phyloP scores from a whole-genome alignment of 352 stramenopile genomes.

The Pythium angustatum region DNA sequence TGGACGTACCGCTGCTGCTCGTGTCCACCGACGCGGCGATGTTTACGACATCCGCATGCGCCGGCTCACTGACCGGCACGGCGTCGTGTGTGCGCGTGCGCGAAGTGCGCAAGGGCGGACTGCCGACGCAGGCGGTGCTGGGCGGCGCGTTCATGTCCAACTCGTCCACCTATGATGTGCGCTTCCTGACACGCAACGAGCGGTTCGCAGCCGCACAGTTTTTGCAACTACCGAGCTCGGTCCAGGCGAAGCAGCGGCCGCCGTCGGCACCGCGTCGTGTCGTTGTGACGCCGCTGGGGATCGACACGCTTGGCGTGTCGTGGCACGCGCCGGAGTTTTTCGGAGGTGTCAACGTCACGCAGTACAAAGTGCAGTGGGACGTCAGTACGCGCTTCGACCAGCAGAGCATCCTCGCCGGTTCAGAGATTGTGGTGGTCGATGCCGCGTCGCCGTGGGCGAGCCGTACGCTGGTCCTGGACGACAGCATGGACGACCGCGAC shows the following conservation, averaged over 20 bases:
- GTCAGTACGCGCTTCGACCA: conserved; percentile 79
- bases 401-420: conserved; percentile 62
- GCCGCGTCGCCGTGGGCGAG: not conserved
- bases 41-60: conserved; percentile 49
- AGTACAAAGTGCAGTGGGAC: conserved; percentile 95
- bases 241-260: conserved; percentile 34
- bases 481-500: not conserved
- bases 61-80: conserved; percentile 55
- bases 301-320: conserved; percentile 48
- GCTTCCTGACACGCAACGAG: conserved; percentile 40
- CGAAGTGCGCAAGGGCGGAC: conserved; percentile 38
- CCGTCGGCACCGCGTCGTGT: conserved; percentile 36
- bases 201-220: conserved; percentile 35
- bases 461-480: not conserved
- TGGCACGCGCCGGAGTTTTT: conserved; percentile 73
- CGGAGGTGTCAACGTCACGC: conserved; percentile 76
- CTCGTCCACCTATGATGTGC: conserved; percentile 46
- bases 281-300: conserved; percentile 40
- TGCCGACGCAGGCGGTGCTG: conserved; percentile 33
- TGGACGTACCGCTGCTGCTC: conserved; percentile 48
- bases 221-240: conserved; percentile 13
- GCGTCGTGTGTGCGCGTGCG: conserved; percentile 50
- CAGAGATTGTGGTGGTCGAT: conserved; percentile 33
- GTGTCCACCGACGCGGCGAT: conserved; percentile 44
- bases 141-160: conserved; percentile 15